Evolutionary conservation across 805 yeast genomes (phyloP).

Genomic region (Candida boleticola): DNA sequence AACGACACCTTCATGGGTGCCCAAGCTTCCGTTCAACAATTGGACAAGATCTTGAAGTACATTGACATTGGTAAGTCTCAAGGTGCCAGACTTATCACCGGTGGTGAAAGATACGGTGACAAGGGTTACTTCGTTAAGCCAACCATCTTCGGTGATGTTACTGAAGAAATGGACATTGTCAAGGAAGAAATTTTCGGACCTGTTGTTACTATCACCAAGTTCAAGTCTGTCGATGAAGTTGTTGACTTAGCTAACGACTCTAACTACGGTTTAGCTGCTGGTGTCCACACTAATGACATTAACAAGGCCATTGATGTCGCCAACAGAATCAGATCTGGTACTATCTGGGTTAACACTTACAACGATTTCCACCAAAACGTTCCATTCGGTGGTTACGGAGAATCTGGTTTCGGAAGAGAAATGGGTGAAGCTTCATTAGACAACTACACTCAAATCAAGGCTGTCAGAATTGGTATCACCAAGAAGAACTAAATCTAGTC

Average conservation of each 20-base stretch:
- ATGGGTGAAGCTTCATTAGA: constrained; percentile 86
- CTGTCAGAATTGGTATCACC: constrained; percentile 59
- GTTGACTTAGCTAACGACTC: constrained; percentile 76
- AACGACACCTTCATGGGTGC: constrained; percentile 85
- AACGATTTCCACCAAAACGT: constrained; percentile 84
- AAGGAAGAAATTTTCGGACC: constrained; percentile 96
- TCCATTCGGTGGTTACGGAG: constrained; percentile 92
- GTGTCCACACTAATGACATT: constrained; percentile 76
- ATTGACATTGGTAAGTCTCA: constrained; percentile 75
- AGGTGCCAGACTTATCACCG: constrained; percentile 80
- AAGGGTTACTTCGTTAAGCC: constrained; percentile 76
- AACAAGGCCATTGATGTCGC: constrained; percentile 76
- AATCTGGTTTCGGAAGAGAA: constrained; percentile 92
- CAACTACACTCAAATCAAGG: constrained; percentile 81
- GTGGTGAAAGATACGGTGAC: constrained; percentile 74
- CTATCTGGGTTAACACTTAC: constrained; percentile 88
- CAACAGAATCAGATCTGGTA: constrained; percentile 76
- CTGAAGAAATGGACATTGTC: constrained; percentile 69
- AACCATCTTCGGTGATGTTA: constrained; percentile 82
- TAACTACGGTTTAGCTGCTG: constrained; percentile 86
- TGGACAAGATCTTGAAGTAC: constrained; percentile 72
- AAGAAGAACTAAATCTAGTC: constrained; percentile 8
- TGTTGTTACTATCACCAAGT: constrained; percentile 80
- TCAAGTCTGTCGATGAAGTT: constrained; percentile 79
- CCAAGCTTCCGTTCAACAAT: constrained; percentile 79